Base-by-base conservation (phyloP, 2,329 filamentous ascomycete species). In the Fusarium circinatum region DNA sequence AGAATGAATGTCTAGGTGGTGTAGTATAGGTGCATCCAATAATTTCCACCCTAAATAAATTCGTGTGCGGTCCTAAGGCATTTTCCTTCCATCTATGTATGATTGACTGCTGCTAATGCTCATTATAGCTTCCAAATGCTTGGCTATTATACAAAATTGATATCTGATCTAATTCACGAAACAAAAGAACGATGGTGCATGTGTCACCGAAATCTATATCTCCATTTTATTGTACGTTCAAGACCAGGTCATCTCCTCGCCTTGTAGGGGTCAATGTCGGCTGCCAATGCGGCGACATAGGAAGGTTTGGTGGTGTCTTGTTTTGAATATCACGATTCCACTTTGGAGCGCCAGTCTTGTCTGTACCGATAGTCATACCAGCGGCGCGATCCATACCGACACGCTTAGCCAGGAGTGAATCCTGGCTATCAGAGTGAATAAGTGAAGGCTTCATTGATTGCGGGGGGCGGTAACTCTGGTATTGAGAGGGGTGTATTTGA, bases 191-290 rank as follows among this genome's bases (percentile, higher is more conserved):
- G 54, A 36, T 58, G 38, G 55, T 36, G 28, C 58, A 66, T 66
- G 54, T 59, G 55, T 52, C 42, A 38, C 62, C 22, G 32, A 45
- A 63, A 73, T 60, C 62, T 51, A 24, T 15, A 20, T 39, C 22
- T 62, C 48, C 28, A 61, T 38, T 58, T 28, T 69, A 89, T 68
- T 86, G 84, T 70, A 90, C 88, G 73, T 87, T 87, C 74, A 90
- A 77, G 73, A 88, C 91, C 67, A 94, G 78, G 78, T 93, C 91
- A 32, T 91, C 89, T 0, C 92, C 92, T 55, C 89, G 86, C 68
- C 90, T 84, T 64, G 89, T 91, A 6, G 92, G 92, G 51, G 92
- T 94, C 75, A 94, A 77, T 73, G 86, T 88, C 7, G 91, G 91
- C 74, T 90, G 58, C 80, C 80, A 82, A 30, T 73, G 67, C 26